A percentile compares a stretch with the other conserved stretches of the same genome.
These are phyloP conservation scores for Plasmopara viticola DNA, from an alignment of 352 stramenopile genomes.

Conservation along the genomic window DNA sequence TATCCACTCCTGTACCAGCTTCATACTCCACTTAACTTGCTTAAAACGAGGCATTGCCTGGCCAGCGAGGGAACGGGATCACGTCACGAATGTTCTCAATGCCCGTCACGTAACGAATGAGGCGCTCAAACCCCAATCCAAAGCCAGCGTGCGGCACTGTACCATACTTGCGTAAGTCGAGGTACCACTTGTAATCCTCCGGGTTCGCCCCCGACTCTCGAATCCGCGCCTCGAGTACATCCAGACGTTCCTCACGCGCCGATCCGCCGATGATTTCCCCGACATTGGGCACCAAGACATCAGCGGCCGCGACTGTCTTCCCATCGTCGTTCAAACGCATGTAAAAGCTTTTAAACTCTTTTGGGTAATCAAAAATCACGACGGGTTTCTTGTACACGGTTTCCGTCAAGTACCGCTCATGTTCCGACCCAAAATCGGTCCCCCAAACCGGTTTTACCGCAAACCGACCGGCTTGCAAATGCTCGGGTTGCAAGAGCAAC, in stretches of 20 bases:
- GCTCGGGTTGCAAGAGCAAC: constrained; percentile 82
- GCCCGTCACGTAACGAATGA: constrained; percentile 97
- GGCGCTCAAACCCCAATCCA: constrained; percentile 96
- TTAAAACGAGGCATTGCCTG: constrained; percentile 92
- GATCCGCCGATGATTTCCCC: constrained; percentile 97
- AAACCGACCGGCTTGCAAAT: constrained; percentile 85
- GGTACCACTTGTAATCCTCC: constrained; percentile 95
- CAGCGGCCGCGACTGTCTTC: constrained; percentile 96
- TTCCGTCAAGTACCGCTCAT: constrained; percentile 96
- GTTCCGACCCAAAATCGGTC: constrained; percentile 95
- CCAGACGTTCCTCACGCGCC: constrained; percentile 92
- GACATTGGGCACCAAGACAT: constrained; percentile 96
- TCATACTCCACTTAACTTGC: constrained; percentile 2
- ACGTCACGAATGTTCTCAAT: constrained; percentile 99
- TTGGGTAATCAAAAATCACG: constrained; percentile 99
- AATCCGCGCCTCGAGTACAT: constrained; percentile 81
- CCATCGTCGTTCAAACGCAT: constrained; percentile 98
- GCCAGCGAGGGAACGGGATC: constrained; percentile 96
- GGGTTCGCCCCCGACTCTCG: constrained; percentile 65
- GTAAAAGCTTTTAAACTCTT: constrained; percentile 99
- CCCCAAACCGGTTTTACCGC: constrained; percentile 89
- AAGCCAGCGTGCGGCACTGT: constrained; percentile 96
- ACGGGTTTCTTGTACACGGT: constrained; percentile 83
- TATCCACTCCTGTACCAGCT: too few species aligned
- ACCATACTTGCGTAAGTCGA: constrained; percentile 93